Evolutionary conservation across 352 stramenopile species (phyloP).

Genomic region (Stephanocyclus meneghinianus): DNA sequence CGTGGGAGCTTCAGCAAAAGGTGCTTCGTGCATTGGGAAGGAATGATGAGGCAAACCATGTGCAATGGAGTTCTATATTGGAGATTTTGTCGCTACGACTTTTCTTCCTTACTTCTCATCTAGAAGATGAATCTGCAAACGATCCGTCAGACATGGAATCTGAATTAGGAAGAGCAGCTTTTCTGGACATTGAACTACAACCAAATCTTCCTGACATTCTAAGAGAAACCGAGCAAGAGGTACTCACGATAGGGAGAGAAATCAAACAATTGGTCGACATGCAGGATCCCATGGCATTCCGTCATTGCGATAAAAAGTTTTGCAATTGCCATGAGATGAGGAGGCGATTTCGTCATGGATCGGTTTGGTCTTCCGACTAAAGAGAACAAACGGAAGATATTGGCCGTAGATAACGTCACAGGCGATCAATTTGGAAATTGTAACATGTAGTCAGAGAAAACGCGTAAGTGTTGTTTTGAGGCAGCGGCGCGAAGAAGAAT

Average conservation of each 20-base stretch:
- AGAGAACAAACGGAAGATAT: background rate
- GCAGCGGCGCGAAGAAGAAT: too few relatives aligned
- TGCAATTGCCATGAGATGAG: slow-evolving; percentile 79
- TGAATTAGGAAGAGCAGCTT: slow-evolving; percentile 47
- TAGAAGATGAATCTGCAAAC: slow-evolving; percentile 34
- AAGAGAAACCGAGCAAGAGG: slow-evolving; percentile 61
- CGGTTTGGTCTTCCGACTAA: slow-evolving; percentile 46
- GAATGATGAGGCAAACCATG: slow-evolving; percentile 5
- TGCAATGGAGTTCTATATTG: slow-evolving; percentile 41
- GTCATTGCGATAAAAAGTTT: slow-evolving; percentile 79
- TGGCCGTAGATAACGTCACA: background rate
- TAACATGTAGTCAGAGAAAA: too few relatives aligned
- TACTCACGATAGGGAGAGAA: slow-evolving; percentile 55
- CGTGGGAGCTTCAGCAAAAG: slow-evolving; percentile 41
- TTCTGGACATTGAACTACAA: slow-evolving; percentile 65
- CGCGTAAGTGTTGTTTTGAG: too few relatives aligned
- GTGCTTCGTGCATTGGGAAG: slow-evolving; percentile 24
- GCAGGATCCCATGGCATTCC: slow-evolving; percentile 69
- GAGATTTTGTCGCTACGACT: slow-evolving; percentile 67
- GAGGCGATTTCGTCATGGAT: slow-evolving; percentile 57
- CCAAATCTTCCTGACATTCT: slow-evolving; percentile 54
- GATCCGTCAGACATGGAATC: background rate
- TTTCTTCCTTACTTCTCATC: slow-evolving; percentile 70
- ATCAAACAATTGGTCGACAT: slow-evolving; percentile 65
- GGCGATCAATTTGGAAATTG: too few relatives aligned